Evolutionary conservation across 495 filamentous ascomycete species (phyloP), one percentile per base, ranked within the genome.

Genomic region (Daldinia loculata): DNA sequence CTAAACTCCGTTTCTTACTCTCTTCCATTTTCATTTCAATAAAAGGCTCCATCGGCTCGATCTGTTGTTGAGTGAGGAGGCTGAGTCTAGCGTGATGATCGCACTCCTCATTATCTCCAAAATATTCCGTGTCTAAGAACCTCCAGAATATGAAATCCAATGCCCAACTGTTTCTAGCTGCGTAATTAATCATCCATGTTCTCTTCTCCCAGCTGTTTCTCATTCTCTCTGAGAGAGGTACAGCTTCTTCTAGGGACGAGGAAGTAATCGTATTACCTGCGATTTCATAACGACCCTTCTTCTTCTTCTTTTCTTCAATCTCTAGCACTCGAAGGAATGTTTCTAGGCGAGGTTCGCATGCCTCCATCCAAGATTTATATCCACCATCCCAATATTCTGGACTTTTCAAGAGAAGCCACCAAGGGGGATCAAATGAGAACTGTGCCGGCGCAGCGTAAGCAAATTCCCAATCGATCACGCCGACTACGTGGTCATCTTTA

Each of bases 401-500:
- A 15, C 27, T 19, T 12, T 78, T 63, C 3, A 84, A 59, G 7
- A 84, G 74, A 14, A 83, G 76, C 81, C 82, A 85, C 81, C 80
- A 83, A 3, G 81, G 79, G 19, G 79, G 77, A 57, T 78, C 77
- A 38, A 76, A 71, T 27, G 70, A 65, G 66, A 85, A 83, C 57
- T 83, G 75, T 15, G 75, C 68, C 14, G 78, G 81, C n/a, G 74
- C 81, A 22, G 70, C 75, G 56, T 83, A 84, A n/a, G 80, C 67
- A 59, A 82, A 84, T 68, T 82, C 80, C 78, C 80, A 83, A 66
- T 81, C 81, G 58, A 80, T 75, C 11, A 72, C 71, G 7, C 66
- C 73, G 43, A 73, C 38, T 6, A 75, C 29, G 6, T 56, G 50
- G 5, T 69, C 30, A 17, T 69, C 65, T 36, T 66, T 51, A 30